Evolutionary conservation across 129 eudicot species (phyloP).

Genomic region (Gnaphalium uliginosum): DNA sequence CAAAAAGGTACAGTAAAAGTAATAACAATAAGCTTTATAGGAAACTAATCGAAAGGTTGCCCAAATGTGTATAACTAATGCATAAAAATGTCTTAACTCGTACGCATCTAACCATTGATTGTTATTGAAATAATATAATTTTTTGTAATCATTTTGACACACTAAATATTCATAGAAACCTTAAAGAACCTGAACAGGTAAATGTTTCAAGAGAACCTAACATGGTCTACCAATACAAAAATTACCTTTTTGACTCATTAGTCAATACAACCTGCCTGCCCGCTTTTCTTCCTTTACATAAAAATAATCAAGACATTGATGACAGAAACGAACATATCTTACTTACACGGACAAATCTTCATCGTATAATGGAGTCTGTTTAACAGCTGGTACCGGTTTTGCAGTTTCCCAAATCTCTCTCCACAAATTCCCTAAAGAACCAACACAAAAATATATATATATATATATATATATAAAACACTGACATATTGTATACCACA

Average conservation of each 20-base stretch:
- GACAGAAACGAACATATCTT: neutral
- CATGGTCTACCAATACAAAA: neutral
- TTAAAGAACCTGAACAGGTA: neutral
- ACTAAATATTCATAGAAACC: neutral
- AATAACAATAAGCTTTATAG: neutral
- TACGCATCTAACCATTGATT: neutral
- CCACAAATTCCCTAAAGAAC: constrained; percentile 87
- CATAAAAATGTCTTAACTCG: neutral
- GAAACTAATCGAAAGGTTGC: neutral
- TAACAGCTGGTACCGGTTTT: constrained; percentile 92
- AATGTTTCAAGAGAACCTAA: neutral
- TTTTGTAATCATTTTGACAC: neutral
- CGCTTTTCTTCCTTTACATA: neutral
- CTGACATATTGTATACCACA: neutral
- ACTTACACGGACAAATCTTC: constrained; percentile 98
- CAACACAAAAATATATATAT: constrained; percentile 9
- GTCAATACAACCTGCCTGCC: neutral
- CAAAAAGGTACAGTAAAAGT: neutral
- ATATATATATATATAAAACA: neutral
- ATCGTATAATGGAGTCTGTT: constrained; percentile 87
- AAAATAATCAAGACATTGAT: neutral
- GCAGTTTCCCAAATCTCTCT: constrained; percentile 96
- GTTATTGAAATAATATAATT: neutral
- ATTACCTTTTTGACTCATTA: neutral
- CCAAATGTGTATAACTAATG: neutral